These are phyloP conservation scores for Cyphellophora europaea DNA, from an alignment of 2,329 filamentous ascomycete genomes.

Conservation along the genomic window DNA sequence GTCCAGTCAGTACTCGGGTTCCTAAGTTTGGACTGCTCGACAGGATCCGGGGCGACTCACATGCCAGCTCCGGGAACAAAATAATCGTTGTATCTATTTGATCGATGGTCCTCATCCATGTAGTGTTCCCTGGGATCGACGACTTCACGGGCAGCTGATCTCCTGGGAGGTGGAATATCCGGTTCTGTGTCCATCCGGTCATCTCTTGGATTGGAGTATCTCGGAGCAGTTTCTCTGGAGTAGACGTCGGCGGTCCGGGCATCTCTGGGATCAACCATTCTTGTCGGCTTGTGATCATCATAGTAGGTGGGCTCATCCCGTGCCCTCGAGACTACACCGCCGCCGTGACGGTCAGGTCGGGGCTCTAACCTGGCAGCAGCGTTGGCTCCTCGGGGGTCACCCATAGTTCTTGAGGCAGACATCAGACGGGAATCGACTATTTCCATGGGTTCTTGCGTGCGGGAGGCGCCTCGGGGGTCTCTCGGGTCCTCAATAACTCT, in stretches of 20 bases:
- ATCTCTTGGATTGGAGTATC: conserved; percentile 1
- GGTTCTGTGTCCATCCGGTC: conserved; percentile 4
- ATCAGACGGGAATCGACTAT: conserved; percentile 6
- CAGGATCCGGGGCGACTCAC: no score
- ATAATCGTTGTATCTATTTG: conserved; percentile 55
- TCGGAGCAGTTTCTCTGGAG: conserved; percentile 1
- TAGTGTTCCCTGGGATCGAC: conserved; percentile 8
- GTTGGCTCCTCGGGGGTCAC: conserved; percentile 10
- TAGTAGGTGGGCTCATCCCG: no score
- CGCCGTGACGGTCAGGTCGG: conserved; percentile 8
- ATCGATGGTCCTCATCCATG: conserved; percentile 8
- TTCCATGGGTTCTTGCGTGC: conserved; percentile 6
- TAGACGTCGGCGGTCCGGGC: no score
- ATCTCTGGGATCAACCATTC: no score
- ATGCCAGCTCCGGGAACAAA: conserved; percentile 74
- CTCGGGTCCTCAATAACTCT: background rate
- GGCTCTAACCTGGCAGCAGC: conserved; percentile 10
- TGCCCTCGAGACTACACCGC: no score
- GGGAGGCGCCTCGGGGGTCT: conserved; percentile 6
- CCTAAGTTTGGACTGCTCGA: no score
- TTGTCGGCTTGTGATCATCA: no score
- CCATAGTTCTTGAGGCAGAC: conserved; percentile 5
- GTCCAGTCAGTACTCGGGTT: no score
- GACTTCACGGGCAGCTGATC: conserved; percentile 13
- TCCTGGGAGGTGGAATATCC: conserved; percentile 3